A percentile compares a stretch with the other conserved stretches of the same genome.
Evolutionary conservation across 1,139 yeast species (phyloP).

Genomic region (Nakaseomyces uthaithaninus): DNA sequence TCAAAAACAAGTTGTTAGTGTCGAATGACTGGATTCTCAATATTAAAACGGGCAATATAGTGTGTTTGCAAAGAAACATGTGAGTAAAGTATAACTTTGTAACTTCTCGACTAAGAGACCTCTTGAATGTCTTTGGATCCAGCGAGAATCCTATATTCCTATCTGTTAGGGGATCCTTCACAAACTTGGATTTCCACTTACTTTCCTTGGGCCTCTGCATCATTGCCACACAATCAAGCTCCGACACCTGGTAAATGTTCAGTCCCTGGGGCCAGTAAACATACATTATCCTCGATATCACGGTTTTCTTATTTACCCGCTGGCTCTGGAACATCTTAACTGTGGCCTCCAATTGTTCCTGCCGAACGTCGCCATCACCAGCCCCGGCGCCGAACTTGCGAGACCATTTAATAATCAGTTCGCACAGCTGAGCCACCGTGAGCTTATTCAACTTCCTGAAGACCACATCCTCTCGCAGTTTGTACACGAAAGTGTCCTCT

Average conservation of each 20-base stretch:
- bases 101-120: conserved; percentile 41
- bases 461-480: background rate
- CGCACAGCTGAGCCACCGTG: conserved; percentile 6
- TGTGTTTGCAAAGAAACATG: conserved; percentile 61
- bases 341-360: conserved; percentile 16
- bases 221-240: conserved; percentile 57
- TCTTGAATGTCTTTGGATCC: conserved; percentile 37
- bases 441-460: conserved; percentile 1
- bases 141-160: background rate
- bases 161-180: background rate
- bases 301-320: conserved; percentile 9
- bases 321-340: conserved; percentile 21
- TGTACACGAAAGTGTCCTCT: background rate
- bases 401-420: conserved; percentile 8
- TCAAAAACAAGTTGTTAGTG: conserved; percentile 22
- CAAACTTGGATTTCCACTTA: conserved; percentile 39
- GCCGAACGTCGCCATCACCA: conserved; percentile 13
- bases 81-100: conserved; percentile 47
- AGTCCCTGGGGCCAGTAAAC: conserved; percentile 59
- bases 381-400: conserved; percentile 12
- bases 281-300: conserved; percentile 34
- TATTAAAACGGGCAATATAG: conserved; percentile 50
- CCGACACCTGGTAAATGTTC: conserved; percentile 62
- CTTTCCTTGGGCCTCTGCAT: conserved; percentile 48
- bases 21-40: conserved; percentile 66